These are phyloP conservation scores for Bondarzewia mesenterica DNA, from an alignment of 1,284 basidiomycete species.

Conservation along the genomic window DNA sequence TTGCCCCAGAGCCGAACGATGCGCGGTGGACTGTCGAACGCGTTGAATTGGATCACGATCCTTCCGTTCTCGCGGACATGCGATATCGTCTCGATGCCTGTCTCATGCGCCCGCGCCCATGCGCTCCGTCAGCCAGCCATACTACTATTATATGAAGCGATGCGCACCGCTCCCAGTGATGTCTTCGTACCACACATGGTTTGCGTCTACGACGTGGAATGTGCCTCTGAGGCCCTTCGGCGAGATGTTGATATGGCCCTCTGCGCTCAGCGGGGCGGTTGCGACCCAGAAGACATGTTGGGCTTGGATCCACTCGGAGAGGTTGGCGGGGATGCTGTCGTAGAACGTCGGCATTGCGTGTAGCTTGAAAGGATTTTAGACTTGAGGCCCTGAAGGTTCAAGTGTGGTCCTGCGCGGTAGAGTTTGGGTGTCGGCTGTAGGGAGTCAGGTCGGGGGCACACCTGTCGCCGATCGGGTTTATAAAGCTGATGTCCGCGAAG, in stretches of 20 bases:
- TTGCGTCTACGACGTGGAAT: constrained; percentile 38
- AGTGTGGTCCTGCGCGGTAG: too few species aligned
- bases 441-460: too few species aligned
- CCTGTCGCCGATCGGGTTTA: too few species aligned
- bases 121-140: too few species aligned
- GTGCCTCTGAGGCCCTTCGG: constrained; percentile 43
- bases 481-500: too few species aligned
- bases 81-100: constrained; percentile 47
- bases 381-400: too few species aligned
- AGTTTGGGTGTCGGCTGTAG: too few species aligned
- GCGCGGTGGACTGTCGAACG: constrained; percentile 45
- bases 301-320: constrained; percentile 39
- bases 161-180: constrained; percentile 43
- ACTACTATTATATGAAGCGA: background rate
- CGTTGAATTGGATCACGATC: constrained; percentile 47
- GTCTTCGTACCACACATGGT: constrained; percentile 50
- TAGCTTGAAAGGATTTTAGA: too few species aligned
- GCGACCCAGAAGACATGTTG: constrained; percentile 53
- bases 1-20: constrained; percentile 44
- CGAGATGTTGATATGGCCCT: constrained; percentile 48
- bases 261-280: constrained; percentile 39
- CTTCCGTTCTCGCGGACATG: constrained; percentile 53
- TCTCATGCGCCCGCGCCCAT: background rate
- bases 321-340: constrained; percentile 35
- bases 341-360: constrained; percentile 38